Evolutionary conservation across 78 protist species (phyloP), one percentile per base, ranked within the genome.

Genomic region (Dictyostelium intermedium): DNA sequence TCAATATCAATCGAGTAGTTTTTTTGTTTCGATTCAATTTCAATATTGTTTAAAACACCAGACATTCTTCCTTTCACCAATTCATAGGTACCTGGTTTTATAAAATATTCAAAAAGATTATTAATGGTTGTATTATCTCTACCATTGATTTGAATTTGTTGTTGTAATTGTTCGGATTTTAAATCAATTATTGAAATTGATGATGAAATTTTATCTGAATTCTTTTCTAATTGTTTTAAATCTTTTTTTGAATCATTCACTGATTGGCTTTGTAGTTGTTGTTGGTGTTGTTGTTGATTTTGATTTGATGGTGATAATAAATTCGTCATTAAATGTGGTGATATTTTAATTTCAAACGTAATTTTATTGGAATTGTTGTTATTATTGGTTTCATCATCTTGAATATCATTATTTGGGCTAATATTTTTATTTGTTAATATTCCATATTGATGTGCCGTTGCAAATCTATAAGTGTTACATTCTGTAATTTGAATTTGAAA

Each of bases 171-270:
- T 72, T 72, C 79, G 2, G 45, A 34, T 34, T 72, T 72, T 72
- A 72, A 72, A 72, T 72, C 79, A 72, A 72, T 72, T 30, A 72
- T 72, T 32, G 79, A 72, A 72, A 72, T 72, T 72, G 79, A 72
- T 34, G 79, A 72, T 72, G 79, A 72, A 13, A 72, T 72, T 72
- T 72, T 72, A 72, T 72, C 79, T 0, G 45, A 30, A 72, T 72
- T 72, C 27, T 72, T 72, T 72, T 72, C 79, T 18, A 34, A 34
- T 34, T 34, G 37, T 72, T 34, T 72, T 34, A 72, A 14, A 34
- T 72, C 79, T 18, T 72, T 72, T 72, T 72, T 72, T 13, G 23
- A 18, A 0, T 72, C 79, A 66, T 2, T 66, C 10, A 56, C 20
- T 56, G 66, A 56, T 56, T 56, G 66, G 7, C 27, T 34, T 7